Conservation (phyloP, 2,329 filamentous ascomycete genomes). For the Alternaria sp. region DNA sequence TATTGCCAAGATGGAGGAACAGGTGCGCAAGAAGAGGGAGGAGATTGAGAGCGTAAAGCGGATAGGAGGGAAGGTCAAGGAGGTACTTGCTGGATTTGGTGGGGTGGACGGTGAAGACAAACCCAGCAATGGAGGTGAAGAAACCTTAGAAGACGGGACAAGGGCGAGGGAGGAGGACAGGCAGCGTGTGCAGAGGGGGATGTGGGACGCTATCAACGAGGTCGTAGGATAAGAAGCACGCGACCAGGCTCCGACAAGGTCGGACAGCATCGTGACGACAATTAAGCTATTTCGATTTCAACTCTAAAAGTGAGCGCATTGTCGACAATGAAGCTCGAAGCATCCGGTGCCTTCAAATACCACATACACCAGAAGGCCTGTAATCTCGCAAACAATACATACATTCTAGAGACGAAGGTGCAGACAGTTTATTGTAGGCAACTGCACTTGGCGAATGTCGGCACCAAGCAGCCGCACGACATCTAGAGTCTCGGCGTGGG, state of each 20-base stretch:
- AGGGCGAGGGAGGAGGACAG: conserved; percentile 24
- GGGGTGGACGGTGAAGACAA: conserved; percentile 24
- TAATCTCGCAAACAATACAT: not conserved
- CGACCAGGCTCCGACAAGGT: not conserved
- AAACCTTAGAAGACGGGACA: conserved; percentile 24
- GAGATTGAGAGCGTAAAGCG: conserved; percentile 76
- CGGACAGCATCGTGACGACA: not conserved
- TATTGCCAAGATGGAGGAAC: conserved; percentile 87
- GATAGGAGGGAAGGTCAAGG: conserved; percentile 76
- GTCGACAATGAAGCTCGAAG: not conserved
- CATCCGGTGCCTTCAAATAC: not conserved
- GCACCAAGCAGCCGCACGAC: not conserved
- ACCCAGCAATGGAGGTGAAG: conserved; percentile 3
- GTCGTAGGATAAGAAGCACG: conserved; percentile 29
- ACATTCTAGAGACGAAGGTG: not conserved
- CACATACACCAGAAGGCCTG: too few species aligned
- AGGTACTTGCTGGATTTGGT: conserved; percentile 74
- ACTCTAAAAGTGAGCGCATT: not conserved
- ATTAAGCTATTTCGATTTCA: not conserved
- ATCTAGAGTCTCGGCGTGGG: not conserved
- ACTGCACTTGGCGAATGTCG: not conserved
- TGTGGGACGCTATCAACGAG: conserved; percentile 51
- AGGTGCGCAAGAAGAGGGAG: conserved; percentile 74
- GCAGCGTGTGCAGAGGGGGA: conserved; percentile 41
- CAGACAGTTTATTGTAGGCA: not conserved